These are phyloP conservation scores for Oxyria digyna DNA, from an alignment of 148 eudicot species.

Conservation along the genomic window DNA sequence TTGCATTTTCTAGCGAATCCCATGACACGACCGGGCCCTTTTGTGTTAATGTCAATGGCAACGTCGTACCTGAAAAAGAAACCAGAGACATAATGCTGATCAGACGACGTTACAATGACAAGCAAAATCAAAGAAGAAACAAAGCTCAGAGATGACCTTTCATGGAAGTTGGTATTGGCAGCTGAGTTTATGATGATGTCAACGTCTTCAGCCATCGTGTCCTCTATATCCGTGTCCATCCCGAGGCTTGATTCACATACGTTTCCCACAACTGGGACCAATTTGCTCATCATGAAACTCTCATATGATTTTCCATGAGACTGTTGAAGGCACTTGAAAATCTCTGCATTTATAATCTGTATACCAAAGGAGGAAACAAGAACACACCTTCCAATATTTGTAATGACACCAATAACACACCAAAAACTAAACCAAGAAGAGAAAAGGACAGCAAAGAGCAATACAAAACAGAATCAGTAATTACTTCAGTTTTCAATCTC, in stretches of 20 bases:
- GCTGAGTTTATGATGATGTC: conserved; percentile 89
- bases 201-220: conserved; percentile 49
- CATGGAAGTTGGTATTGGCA: conserved; percentile 94
- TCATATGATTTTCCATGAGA: conserved; percentile 75
- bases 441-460: background rate
- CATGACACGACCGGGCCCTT: conserved; percentile 86
- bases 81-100: background rate
- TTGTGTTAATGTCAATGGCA: conserved; percentile 81
- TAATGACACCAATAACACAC: background rate
- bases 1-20: conserved; percentile 67
- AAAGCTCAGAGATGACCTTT: conserved; percentile 39
- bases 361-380: background rate
- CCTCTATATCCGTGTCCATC: conserved; percentile 32
- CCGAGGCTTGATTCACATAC: conserved; percentile 78
- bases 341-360: conserved; percentile 66
- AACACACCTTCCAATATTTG: background rate
- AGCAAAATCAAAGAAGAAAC: background rate
- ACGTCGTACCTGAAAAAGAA: conserved; percentile 65
- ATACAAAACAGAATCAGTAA: background rate
- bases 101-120: background rate
- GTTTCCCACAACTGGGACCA: conserved; percentile 81
- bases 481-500: conserved; percentile 73
- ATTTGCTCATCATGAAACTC: conserved; percentile 81
- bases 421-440: background rate
- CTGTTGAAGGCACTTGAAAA: conserved; percentile 72